Evolutionary conservation across 805 yeast genomes (phyloP), one percentile per base, ranked within the genome.

Genomic region (Saccharomyces eubayanus): DNA sequence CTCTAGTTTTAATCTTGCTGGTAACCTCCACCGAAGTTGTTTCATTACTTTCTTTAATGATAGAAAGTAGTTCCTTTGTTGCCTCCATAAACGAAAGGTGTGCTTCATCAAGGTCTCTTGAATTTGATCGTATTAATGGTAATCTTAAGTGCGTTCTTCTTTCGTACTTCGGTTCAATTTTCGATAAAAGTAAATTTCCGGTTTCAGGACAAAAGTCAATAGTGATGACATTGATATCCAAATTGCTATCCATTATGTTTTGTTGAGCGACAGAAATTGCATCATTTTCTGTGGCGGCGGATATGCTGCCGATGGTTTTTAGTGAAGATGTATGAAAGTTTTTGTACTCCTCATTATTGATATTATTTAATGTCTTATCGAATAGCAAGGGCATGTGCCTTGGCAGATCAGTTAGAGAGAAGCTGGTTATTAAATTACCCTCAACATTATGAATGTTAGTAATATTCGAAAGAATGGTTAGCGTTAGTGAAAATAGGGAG

Each of bases 11-110:
- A 1, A 87, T 79, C 1, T 61, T 63, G 0, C 80, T 72, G 0
- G 89, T 83, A 0, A 79, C 74, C 31, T 77, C 80, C 0, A 68
- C 55, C 21, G 78, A 76, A 0, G 92, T 84, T 0, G 89, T 79
- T 3, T 66, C 60, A 58, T 87, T 82, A 64, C 92, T 89, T 51
- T 75, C 74, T 0, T 66, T 58, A 24, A 90, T 84, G 6, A 91
- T 84, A 0, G 63, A 56, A 3, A 70, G 62, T 46, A 87, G 65
- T 50, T 78, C 81, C 0, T 62, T 56, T 40, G 77, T 64, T 0
- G 82, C 82, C 47, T 76, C 77, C 0, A 64, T 58, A 57, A 80
- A 81, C 0, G 77, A 65, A 48, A 80, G 68, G 1, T 68, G 58
- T 6, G 62, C 68, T 47, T 74, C 77, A 52, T 77, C 78, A 5